Conservation (phyloP, 495 filamentous ascomycete genomes). For the Aspergillus campestris region DNA sequence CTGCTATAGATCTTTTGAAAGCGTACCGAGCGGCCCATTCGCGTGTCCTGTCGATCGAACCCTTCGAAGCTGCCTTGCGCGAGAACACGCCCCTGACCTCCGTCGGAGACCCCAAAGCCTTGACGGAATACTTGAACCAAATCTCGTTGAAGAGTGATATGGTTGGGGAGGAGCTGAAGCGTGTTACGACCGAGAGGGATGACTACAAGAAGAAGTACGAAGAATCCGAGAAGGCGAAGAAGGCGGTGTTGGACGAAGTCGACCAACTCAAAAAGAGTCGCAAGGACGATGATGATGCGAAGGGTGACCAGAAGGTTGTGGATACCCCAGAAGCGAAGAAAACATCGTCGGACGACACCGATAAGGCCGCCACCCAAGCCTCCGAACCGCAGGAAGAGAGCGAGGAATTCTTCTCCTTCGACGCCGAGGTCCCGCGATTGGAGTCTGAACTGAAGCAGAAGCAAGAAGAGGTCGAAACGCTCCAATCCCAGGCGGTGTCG, state of each 20-base stretch:
- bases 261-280: constrained; percentile 37
- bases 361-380: constrained; percentile 16
- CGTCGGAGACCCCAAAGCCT: constrained; percentile 72
- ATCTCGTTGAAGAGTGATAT: constrained; percentile 79
- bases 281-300: constrained; percentile 10
- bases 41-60: constrained; percentile 74
- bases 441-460: constrained; percentile 50
- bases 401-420: constrained; percentile 87
- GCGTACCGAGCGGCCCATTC: constrained; percentile 88
- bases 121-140: constrained; percentile 93
- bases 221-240: constrained; percentile 56
- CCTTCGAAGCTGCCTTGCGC: constrained; percentile 81
- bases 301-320: constrained; percentile 17
- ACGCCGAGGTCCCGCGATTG: constrained; percentile 63
- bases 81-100: constrained; percentile 87
- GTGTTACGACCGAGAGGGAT: constrained; percentile 74
- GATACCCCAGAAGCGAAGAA: constrained; percentile 13
- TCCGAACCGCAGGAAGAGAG: constrained; percentile 32
- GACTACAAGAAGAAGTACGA: constrained; percentile 66
- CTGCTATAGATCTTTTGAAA: constrained; percentile 64
- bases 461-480: constrained; percentile 55
- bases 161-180: constrained; percentile 86
- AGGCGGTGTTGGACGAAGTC: constrained; percentile 47
- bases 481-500: constrained; percentile 53
- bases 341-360: constrained; percentile 7